Evolutionary conservation across 164 flowering plant species (phyloP).

Genomic region (Kalanchoe fedtschenkoi): DNA sequence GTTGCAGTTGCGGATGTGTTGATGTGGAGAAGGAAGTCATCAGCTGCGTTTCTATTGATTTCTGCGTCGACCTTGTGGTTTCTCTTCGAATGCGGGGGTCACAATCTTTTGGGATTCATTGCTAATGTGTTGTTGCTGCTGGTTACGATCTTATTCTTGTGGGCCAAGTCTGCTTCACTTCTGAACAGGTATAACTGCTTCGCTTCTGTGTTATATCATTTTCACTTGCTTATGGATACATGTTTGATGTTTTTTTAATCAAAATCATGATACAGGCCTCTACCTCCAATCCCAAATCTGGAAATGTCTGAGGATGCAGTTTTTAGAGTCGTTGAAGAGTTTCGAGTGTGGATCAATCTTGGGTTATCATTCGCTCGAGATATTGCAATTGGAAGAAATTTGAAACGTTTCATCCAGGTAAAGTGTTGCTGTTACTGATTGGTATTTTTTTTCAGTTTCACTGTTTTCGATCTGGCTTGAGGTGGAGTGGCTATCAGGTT

Average conservation of each 20-base stretch:
- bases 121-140: conserved; percentile 59
- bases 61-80: conserved; percentile 48
- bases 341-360: conserved; percentile 38
- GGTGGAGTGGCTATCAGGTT: conserved; percentile 32
- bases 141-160: conserved; percentile 55
- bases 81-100: conserved; percentile 59
- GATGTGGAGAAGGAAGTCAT: conserved; percentile 50
- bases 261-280: conserved; percentile 41
- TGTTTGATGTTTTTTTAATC: neutral
- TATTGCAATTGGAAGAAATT: conserved; percentile 49
- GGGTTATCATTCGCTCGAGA: conserved; percentile 50
- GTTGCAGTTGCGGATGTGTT: conserved; percentile 72
- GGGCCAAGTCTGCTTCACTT: conserved; percentile 81
- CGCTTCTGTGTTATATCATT: neutral
- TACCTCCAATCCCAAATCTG: conserved; percentile 79
- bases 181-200: conserved; percentile 51
- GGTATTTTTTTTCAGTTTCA: neutral
- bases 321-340: conserved; percentile 27
- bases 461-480: neutral
- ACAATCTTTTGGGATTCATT: conserved; percentile 41
- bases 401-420: conserved; percentile 54
- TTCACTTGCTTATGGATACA: neutral
- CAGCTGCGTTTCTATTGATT: conserved; percentile 24
- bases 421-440: neutral
- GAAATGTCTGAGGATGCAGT: conserved; percentile 56